These are phyloP conservation scores for Aureobasidium uvarum DNA, from an alignment of 2,329 filamentous ascomycete species.

Conservation along the genomic window DNA sequence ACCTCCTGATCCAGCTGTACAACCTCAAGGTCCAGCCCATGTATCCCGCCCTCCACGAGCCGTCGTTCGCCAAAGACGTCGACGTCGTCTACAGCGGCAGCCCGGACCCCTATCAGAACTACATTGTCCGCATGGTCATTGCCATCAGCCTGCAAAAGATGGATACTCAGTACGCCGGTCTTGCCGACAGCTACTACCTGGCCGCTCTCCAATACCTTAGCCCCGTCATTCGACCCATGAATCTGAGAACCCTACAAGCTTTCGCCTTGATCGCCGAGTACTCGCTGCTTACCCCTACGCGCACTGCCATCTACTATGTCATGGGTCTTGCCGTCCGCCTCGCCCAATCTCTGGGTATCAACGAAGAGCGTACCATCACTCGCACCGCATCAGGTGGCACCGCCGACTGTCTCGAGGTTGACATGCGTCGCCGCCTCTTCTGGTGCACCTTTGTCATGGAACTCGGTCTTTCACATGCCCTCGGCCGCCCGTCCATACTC, in stretches of 20 bases:
- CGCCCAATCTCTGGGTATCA: constrained; percentile 82
- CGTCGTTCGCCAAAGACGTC: constrained; percentile 70
- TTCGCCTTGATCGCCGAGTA: constrained; percentile 85
- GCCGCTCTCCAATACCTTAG: constrained; percentile 84
- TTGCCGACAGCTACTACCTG: constrained; percentile 93
- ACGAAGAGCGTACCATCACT: constrained; percentile 83
- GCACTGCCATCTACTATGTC: constrained; percentile 90
- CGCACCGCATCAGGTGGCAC: constrained; percentile 59
- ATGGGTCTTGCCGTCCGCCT: constrained; percentile 84
- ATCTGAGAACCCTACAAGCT: constrained; percentile 86
- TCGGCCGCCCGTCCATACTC: constrained; percentile 83
- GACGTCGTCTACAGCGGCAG: constrained; percentile 77
- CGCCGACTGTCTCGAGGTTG: constrained; percentile 71
- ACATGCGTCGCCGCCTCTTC: constrained; percentile 83
- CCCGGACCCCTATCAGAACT: constrained; percentile 74
- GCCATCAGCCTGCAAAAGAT: constrained; percentile 94
- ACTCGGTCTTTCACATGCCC: constrained; percentile 78
- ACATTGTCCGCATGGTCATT: constrained; percentile 85
- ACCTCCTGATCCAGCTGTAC: constrained; percentile 80
- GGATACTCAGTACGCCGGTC: constrained; percentile 81
- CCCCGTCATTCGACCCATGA: constrained; percentile 79
- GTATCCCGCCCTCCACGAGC: constrained; percentile 83
- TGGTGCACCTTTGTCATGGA: constrained; percentile 92
- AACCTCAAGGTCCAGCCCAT: constrained; percentile 87
- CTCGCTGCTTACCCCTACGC: constrained; percentile 85